Percentiles rank a stretch among this genome's conserved stretches.
These are phyloP conservation scores for Macadamia tetraphylla DNA, from an alignment of 164 flowering plant species.

Conservation along the genomic window DNA sequence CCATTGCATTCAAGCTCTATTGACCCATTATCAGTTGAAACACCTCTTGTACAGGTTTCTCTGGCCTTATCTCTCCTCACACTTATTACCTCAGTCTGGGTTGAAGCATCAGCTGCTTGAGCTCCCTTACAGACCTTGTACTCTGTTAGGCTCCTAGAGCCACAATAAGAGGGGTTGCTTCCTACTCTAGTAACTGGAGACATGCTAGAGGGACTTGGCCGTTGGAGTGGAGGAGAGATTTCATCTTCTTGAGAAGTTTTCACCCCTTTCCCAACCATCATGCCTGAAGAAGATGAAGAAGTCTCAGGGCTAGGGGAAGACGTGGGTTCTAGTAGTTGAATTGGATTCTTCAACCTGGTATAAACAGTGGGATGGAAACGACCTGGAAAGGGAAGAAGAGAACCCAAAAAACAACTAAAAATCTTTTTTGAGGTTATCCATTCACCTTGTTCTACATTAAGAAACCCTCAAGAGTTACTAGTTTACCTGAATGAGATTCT, in stretches of 20 bases:
- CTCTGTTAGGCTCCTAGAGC: conserved; percentile 56
- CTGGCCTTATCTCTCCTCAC: conserved; percentile 19
- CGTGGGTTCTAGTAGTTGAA: conserved; percentile 49
- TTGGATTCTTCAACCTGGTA: conserved; percentile 36
- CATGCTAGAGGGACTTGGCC: conserved; percentile 38
- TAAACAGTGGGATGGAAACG: conserved; percentile 35
- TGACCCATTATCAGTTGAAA: conserved; percentile 71
- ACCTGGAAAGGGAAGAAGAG: conserved; percentile 23
- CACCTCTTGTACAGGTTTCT: conserved; percentile 79
- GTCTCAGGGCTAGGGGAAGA: conserved; percentile 66
- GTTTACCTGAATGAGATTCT: conserved; percentile 60
- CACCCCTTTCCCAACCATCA: conserved; percentile 42
- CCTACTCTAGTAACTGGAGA: conserved; percentile 53
- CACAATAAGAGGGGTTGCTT: conserved; percentile 43
- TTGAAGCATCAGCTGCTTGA: conserved; percentile 73
- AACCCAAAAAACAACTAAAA: neutral
- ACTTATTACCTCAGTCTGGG: conserved; percentile 69
- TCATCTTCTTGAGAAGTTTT: conserved; percentile 65
- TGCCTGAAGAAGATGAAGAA: conserved; percentile 63
- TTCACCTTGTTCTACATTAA: neutral
- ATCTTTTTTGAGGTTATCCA: neutral
- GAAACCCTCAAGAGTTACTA: neutral
- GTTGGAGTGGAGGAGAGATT: conserved; percentile 44
- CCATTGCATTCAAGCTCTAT: conserved; percentile 31
- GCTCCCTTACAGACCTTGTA: conserved; percentile 55